A percentile compares a stretch with the other conserved stretches of the same genome.
Evolutionary conservation across 495 filamentous ascomycete species (phyloP).

Genomic region (Haplographium delicatum): DNA sequence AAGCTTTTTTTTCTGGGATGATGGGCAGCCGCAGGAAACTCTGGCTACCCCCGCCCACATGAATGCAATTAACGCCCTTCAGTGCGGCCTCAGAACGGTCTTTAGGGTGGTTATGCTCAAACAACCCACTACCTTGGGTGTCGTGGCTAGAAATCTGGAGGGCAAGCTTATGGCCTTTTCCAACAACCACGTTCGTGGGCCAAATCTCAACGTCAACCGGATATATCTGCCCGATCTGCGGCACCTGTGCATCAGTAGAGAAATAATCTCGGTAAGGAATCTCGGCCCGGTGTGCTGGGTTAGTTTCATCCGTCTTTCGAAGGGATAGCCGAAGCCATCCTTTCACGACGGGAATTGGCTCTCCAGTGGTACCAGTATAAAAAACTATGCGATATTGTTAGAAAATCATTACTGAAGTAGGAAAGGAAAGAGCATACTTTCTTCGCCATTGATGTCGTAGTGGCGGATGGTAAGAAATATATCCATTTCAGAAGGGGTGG

Average conservation of each 20-base stretch:
- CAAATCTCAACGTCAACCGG: conserved; percentile 61
- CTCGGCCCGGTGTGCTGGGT: conserved; percentile 43
- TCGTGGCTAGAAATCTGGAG: conserved; percentile 56
- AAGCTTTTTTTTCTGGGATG: conserved; percentile 35
- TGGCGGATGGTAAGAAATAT: conserved; percentile 62
- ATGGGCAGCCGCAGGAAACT: conserved; percentile 54
- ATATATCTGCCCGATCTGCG: conserved; percentile 53
- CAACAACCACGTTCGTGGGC: conserved; percentile 63
- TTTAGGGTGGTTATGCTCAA: conserved; percentile 17
- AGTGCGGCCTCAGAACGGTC: conserved; percentile 44
- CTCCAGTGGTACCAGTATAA: conserved; percentile 55
- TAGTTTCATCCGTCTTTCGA: conserved; percentile 44
- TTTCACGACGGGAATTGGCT: conserved; percentile 44
- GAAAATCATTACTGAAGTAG: too few relatives aligned
- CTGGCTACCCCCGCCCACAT: conserved; percentile 44
- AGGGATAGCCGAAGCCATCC: conserved; percentile 54
- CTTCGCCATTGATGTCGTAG: conserved; percentile 44
- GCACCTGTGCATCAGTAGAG: conserved; percentile 48
- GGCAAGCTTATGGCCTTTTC: conserved; percentile 45
- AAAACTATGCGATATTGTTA: too few relatives aligned
- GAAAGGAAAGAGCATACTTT: too few relatives aligned
- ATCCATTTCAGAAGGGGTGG: conserved; percentile 34
- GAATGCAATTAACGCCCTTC: conserved; percentile 47
- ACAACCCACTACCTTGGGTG: conserved; percentile 47
- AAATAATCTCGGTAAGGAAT: conserved; percentile 58